Conservation (phyloP, 768 basidiomycete genomes). For the Termitomyces sp. region DNA sequence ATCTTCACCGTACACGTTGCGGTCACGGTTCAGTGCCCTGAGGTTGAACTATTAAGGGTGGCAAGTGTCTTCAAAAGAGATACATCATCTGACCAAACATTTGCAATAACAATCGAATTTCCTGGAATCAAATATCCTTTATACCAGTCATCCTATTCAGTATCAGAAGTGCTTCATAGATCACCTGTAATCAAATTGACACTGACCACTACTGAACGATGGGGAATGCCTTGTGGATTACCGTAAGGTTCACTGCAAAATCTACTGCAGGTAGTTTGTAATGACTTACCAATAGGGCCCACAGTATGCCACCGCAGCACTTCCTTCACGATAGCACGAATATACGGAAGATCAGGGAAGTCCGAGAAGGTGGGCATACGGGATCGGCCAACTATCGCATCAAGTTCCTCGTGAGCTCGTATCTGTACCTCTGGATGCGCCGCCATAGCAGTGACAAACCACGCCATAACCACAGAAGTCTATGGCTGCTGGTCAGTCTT, state of each 20-base stretch:
- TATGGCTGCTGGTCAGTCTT: neutral
- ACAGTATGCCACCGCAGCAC: neutral
- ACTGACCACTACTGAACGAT: neutral
- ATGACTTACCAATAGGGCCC: neutral
- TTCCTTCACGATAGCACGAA: neutral
- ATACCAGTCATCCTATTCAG: neutral
- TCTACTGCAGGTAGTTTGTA: neutral
- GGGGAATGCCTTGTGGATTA: neutral
- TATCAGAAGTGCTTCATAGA: neutral
- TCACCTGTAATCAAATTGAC: neutral
- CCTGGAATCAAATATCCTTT: neutral
- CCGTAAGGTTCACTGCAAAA: neutral
- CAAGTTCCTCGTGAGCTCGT: conserved; percentile 11
- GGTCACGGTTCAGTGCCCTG: neutral
- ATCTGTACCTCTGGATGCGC: conserved; percentile 11
- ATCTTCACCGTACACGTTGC: neutral
- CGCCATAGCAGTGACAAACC: conserved; percentile 11
- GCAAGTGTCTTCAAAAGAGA: neutral
- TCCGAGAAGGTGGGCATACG: neutral
- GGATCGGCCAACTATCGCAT: conserved; percentile 4
- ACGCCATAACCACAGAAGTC: conserved; percentile 11
- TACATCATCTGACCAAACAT: neutral
- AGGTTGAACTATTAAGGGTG: neutral
- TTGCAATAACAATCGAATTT: neutral
- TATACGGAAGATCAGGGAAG: neutral